Evolutionary conservation across 441 rosid genomes (phyloP), one percentile per base, ranked within the genome.

Genomic region (Bruguiera hainesii): DNA sequence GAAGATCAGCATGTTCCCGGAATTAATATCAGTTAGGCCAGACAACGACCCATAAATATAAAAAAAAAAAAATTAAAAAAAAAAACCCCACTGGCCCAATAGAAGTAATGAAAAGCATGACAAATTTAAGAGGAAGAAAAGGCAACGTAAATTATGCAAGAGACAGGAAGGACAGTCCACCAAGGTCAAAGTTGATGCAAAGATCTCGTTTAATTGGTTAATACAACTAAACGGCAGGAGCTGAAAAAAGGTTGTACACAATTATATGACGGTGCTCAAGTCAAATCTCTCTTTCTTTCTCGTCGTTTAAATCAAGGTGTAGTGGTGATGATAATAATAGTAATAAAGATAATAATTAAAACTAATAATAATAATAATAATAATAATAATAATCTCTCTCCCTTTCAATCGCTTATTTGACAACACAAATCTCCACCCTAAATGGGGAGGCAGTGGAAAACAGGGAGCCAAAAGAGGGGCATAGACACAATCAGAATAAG

Each of bases 161-260:
- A 60, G 75, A 70, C 72, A 72, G 70, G 62, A 31, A 48, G 58
- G 81, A 75, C 70, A 71, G 66, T 63, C 61, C 66, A 63, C 66
- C 60, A 31, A 71, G 39, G 77, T 79, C 72, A 78, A 82, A 75
- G 74, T 11, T 70, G 72, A 68, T 64, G 75, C 64, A 9, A 68
- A 63, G 75, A 53, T 53, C 15, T 23, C 23, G 29, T 53, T 53
- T 15, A 53, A 13, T 26, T 23, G 1, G 28, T 53, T 25, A 53
- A 15, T 9, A 53, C 57, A 16, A 37, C 46, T 37, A 37, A 53
- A 53, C 57, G 21, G 57, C 57, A 21, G 19, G 7, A 8, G 8
- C 35, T 8, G 4, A 28, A 55, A n/a, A 20, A 23, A 20, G 28
- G 57, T 9, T 21, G 57, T 53, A 53, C 58, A 29, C n/a, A 4